phyloP scores from a whole-genome alignment of 108 stramenopile species.

The Pseudonitzschia delicatissima region DNA sequence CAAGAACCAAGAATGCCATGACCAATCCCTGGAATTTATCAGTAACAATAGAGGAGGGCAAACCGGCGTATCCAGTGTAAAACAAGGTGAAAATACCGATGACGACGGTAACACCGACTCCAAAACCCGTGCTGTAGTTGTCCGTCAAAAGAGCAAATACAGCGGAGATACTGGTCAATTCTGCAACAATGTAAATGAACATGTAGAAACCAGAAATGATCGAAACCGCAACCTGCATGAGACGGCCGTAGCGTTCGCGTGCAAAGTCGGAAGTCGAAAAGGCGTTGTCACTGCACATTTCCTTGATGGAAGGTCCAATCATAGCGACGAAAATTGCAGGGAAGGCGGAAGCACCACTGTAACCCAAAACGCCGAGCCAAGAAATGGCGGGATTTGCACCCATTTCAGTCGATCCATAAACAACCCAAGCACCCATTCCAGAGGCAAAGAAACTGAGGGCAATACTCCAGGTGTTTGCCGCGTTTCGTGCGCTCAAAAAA shows the following conservation, averaged over 20 bases:
- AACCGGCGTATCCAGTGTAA: slow-evolving; percentile 65
- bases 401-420: slow-evolving; percentile 12
- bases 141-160: slow-evolving; percentile 48
- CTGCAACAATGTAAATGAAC: slow-evolving; percentile 79
- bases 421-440: slow-evolving; percentile 47
- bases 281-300: slow-evolving; percentile 28
- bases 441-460: slow-evolving; percentile 70
- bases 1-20: slow-evolving; percentile 55
- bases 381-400: slow-evolving; percentile 33
- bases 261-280: slow-evolving; percentile 74
- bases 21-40: slow-evolving; percentile 75
- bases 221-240: slow-evolving; percentile 67
- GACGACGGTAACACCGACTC: slow-evolving; percentile 43
- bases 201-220: slow-evolving; percentile 69
- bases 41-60: slow-evolving; percentile 70
- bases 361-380: slow-evolving; percentile 77
- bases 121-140: neutral
- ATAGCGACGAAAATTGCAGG: slow-evolving; percentile 55
- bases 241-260: slow-evolving; percentile 61
- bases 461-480: slow-evolving; percentile 43
- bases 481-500: slow-evolving; percentile 58
- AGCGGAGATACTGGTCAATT: slow-evolving; percentile 69
- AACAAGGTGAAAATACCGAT: slow-evolving; percentile 60
- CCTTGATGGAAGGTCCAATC: slow-evolving; percentile 49
- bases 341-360: slow-evolving; percentile 52